Evolutionary conservation across 106 monocot species (phyloP), one percentile per base, ranked within the genome.

Genomic region (Allium fistulosum): DNA sequence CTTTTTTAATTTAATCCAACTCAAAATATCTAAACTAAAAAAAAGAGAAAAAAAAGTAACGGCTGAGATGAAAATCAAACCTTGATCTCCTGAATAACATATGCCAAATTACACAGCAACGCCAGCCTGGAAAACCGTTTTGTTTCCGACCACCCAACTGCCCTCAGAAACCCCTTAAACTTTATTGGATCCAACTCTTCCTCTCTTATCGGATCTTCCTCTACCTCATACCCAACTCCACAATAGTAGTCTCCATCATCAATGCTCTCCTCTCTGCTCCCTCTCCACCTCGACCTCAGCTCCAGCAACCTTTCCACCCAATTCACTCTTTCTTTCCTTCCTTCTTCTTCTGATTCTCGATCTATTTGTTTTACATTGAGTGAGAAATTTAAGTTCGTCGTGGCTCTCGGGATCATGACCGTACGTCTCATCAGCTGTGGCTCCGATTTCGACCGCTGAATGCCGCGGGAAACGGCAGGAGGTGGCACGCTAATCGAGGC

Each of bases 31-130:
- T 12, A 15, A 5, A 12, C 15, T 55, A 12, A 11, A 55, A 16
- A 45, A 10, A 7, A 48, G 46, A 64, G 0, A 7, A 49, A 47
- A 14, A 63, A 62, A 62, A 9, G 9, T n/a, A 48, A 64, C 48
- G 48, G 48, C 64, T 3, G 48, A 14, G 49, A 49, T 64, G 10
- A 64, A 8, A 8, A 47, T 17, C 70, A 22, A 4, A 94, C 94
- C 87, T 87, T 82, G 74, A 94, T 80, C 17, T 87, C 80, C 15
- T 82, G 80, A 18, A 94, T 90, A 49, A 64, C 63, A 62, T 94
- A 94, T 2, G 90, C 90, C 77, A 79, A 80, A 85, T 90, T 90
- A 81, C 90, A 94, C 70, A 94, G 94, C 75, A 83, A 85, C 12
- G 90, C 90, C 58, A 94, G 78, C 80, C 83, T 71, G 61, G 82